Evolutionary conservation across 495 filamentous ascomycete genomes (phyloP), one percentile per base, ranked within the genome.

Genomic region (Letharia lupina): DNA sequence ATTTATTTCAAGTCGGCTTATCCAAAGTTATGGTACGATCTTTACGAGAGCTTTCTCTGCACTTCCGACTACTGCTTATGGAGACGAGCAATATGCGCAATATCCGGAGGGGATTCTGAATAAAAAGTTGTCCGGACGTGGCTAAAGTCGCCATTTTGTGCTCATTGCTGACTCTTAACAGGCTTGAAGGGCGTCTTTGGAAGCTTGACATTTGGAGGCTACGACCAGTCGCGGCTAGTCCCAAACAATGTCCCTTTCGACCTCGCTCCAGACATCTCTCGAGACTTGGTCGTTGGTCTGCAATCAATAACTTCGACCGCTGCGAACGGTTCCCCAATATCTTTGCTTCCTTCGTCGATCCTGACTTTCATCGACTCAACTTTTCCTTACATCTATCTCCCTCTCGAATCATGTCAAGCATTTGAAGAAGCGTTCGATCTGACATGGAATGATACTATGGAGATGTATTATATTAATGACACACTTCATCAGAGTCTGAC

Each of bases 141-240:
- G 58, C 7, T 8, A 2, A 2, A 12, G 16, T 41, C 23, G 23
- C 10, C 11, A 6, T 60, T 41, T 2, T 10, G 5, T 28, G 20
- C 39, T 31, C 4, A 40, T 12, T 42, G 15, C 73, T 75, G 44
- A 78, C 81, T 7, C 77, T 80, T 59, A 77, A 73, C 75, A 68
- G 67, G 76, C 67, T 81, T 33, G 77, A 79, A 63, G 35, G 73
- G 75, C 39, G 78, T 81, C 12, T 78, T 81, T 54, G 79, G 76
- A 15, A 80, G 79, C 58, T 70, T 85, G 35, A 82, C 82, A 16
- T 77, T 86, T 45, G 83, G 82, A 35, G 83, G 83, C 10, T 85
- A 84, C 68, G 82, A 86, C 70, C 66, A 74, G 4, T 78, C 80
- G 3, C 72, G 81, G 33, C 81, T 83, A 67, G 71, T 71, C 7